phyloP scores from a whole-genome alignment of 2,329 filamentous ascomycete genomes.

The Diaporthe capsici region DNA sequence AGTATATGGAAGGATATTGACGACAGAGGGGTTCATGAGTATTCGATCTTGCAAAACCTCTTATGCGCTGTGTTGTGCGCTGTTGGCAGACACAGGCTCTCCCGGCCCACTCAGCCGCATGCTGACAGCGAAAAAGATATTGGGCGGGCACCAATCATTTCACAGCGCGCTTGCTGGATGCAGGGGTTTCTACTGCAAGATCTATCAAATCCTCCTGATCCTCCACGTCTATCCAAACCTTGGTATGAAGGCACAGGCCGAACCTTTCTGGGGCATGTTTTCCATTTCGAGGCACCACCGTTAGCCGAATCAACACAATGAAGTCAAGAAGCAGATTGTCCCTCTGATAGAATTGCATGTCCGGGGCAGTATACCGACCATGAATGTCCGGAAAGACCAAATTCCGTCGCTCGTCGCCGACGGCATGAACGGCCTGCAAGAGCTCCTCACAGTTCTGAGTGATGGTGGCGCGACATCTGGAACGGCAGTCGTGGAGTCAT shows the following conservation, averaged over 20 bases:
- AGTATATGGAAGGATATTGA: not conserved
- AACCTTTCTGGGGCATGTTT: not conserved
- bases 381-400: not conserved
- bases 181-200: not conserved
- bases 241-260: not conserved
- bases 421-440: not conserved
- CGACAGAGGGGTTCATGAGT: not conserved
- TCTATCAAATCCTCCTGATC: not conserved
- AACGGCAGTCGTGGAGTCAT: not conserved
- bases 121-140: slow-evolving; percentile 2
- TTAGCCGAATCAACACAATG: not conserved
- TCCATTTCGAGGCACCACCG: not conserved
- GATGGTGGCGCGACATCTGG: too few relatives aligned
- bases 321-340: not conserved
- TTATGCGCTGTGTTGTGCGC: not conserved
- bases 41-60: not conserved
- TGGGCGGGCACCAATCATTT: slow-evolving; percentile 29
- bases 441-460: not conserved
- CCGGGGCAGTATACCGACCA: not conserved
- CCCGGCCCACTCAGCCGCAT: slow-evolving; percentile 8
- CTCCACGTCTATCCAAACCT: not conserved
- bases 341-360: not conserved
- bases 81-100: not conserved
- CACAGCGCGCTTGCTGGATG: not conserved
- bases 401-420: not conserved